Percentiles rank a stretch among this genome's conserved stretches.
phyloP scores from a whole-genome alignment of 148 eudicot genomes.

The Nyssa sinensis region DNA sequence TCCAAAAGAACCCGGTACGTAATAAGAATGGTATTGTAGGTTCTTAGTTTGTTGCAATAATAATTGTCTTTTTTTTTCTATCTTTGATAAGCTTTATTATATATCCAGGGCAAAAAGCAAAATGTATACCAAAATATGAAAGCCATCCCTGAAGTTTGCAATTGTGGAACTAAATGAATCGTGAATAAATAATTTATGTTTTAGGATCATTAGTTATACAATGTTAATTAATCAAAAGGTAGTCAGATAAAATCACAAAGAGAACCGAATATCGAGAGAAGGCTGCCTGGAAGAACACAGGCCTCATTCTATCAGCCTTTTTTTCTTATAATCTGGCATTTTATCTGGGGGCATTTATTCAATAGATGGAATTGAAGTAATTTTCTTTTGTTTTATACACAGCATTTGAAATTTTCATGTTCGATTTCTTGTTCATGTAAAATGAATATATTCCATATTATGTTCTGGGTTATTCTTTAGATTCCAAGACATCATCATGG shows the following conservation, averaged over 20 bases:
- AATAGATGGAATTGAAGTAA: not conserved
- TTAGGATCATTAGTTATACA: not conserved
- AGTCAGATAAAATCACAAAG: not conserved
- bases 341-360: not conserved
- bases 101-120: not conserved
- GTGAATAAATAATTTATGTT: not conserved
- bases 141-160: not conserved
- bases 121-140: not conserved
- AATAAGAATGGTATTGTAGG: conserved; percentile 12
- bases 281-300: not conserved
- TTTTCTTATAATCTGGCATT: not conserved
- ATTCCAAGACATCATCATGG: no score
- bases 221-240: not conserved
- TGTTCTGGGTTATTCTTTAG: no score
- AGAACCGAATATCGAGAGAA: not conserved
- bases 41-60: not conserved
- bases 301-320: no score
- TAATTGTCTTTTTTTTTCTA: not conserved
- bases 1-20: conserved; percentile 65
- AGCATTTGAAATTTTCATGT: not conserved
- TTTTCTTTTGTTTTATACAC: not conserved
- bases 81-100: not conserved
- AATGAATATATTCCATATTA: no score
- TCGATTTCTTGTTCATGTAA: not conserved
- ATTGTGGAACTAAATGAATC: not conserved